Base-by-base conservation (phyloP, 345 rosid genomes). In the Populus alba region DNA sequence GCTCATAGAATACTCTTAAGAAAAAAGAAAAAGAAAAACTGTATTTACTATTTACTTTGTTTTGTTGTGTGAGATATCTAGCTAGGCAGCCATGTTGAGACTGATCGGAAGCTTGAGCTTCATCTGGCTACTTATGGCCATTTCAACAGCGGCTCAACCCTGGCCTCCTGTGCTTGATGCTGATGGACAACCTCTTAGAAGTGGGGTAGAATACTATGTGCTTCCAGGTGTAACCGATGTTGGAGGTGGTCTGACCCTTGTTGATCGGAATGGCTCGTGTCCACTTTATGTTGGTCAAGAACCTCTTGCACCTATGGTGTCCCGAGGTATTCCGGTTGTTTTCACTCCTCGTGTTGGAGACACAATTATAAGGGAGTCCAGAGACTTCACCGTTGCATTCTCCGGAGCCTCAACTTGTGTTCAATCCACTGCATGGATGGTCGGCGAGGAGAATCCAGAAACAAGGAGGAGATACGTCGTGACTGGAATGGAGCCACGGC, bases 201-300 rank as follows among this genome's bases (percentile, higher is more conserved):
- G 73, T 7, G 74, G 79, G 20, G 38, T 57, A 17, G 57, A 57
- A 22, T 77, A 77, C 74, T 27, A 77, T 67, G 43, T 77, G 0
- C 74, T 77, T 3, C 79, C 79, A 37, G 79, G 57, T 43, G 79
- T 41, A 55, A 77, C 79, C 3, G 79, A 77, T 8, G 59, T 49
- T 37, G 79, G 74, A 0, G 79, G 79, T 6, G 79, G 79, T 5
- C 63, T 77, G 59, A 77, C 74, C n/a, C 13, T 76, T 3, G 18
- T 55, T 2, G 59, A 39, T 35, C 39, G 57, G 2, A 69, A 20
- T 17, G 68, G 39, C 5, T 55, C 74, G 2, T 77, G 74, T 27
- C 79, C 79, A 33, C 63, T 67, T 12, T 68, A 68, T 9, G 74
- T 77, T 4, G 74, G 74, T 4, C 78, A 67, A n/a, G 72, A 67